Conservation (phyloP, 345 rosid species). For the Arabidopsis arenosa region DNA sequence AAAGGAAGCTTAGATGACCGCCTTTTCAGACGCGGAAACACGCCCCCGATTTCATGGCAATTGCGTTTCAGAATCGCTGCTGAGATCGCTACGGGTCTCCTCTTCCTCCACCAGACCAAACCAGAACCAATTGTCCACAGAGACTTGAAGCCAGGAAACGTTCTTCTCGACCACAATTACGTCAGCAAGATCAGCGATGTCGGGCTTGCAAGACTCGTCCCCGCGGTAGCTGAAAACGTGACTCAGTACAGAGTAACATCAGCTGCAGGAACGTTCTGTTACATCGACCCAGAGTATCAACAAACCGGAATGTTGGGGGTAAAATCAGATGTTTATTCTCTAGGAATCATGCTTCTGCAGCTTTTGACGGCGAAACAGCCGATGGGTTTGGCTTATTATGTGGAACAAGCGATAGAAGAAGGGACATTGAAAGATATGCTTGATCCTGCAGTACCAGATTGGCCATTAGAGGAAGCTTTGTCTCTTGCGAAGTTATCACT, state of each 20-base stretch:
- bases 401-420: conserved; percentile 65
- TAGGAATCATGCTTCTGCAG: conserved; percentile 85
- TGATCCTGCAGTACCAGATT: conserved; percentile 78
- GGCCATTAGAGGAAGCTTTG: conserved; percentile 79
- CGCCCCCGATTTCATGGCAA: conserved; percentile 79
- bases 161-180: conserved; percentile 79
- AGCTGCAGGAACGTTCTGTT: conserved; percentile 93
- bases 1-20: conserved; percentile 90
- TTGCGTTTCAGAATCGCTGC: conserved; percentile 85
- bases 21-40: conserved; percentile 63
- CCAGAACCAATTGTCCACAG: conserved; percentile 96
- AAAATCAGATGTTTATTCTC: conserved; percentile 83
- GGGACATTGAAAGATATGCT: conserved; percentile 61
- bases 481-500: conserved; percentile 63
- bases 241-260: conserved; percentile 80
- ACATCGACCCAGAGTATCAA: conserved; percentile 96
- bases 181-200: conserved; percentile 88
- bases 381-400: conserved; percentile 75
- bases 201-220: conserved; percentile 89
- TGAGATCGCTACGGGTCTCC: conserved; percentile 84
- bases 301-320: conserved; percentile 95
- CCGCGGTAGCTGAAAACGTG: conserved; percentile 77
- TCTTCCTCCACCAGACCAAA: conserved; percentile 89
- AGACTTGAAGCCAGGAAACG: conserved; percentile 94
- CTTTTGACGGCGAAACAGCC: conserved; percentile 81